Percentiles rank a stretch among this genome's conserved stretches.
These are phyloP conservation scores for Copromyces sp. DNA, from an alignment of 495 filamentous ascomycete genomes.

Conservation along the genomic window DNA sequence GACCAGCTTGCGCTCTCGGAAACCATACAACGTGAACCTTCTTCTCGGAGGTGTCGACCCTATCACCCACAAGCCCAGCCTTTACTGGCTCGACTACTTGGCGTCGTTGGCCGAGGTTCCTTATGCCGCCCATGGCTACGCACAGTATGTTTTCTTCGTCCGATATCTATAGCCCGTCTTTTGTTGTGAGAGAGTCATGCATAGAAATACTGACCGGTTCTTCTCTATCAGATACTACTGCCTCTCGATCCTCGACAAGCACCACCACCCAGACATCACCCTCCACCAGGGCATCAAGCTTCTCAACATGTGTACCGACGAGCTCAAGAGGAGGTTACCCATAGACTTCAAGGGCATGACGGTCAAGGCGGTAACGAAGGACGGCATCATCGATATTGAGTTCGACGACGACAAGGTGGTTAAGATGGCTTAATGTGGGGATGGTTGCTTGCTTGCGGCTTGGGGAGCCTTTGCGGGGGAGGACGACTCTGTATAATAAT, in stretches of 20 bases:
- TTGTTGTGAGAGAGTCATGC: background rate
- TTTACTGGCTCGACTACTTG: slow-evolving; percentile 98
- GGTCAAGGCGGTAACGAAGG: slow-evolving; percentile 89
- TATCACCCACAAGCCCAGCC: slow-evolving; percentile 71
- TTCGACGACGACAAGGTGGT: slow-evolving; percentile 71
- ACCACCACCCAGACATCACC: slow-evolving; percentile 87
- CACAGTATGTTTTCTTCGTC: slow-evolving; percentile 56
- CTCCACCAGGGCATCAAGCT: slow-evolving; percentile 84
- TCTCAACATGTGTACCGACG: slow-evolving; percentile 86
- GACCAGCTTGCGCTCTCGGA: slow-evolving; percentile 75
- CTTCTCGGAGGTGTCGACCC: slow-evolving; percentile 86
- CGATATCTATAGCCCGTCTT: background rate
- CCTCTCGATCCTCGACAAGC: slow-evolving; percentile 92
- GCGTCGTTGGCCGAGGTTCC: slow-evolving; percentile 78
- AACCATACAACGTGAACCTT: slow-evolving; percentile 92
- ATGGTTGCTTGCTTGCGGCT: background rate
- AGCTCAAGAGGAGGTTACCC: slow-evolving; percentile 89
- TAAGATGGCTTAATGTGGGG: slow-evolving; percentile 44
- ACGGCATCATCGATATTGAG: slow-evolving; percentile 71
- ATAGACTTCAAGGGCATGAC: slow-evolving; percentile 95
- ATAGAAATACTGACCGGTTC: slow-evolving; percentile 7
- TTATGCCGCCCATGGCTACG: slow-evolving; percentile 96
- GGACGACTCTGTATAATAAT: slow-evolving; percentile 19
- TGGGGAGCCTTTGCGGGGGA: slow-evolving; percentile 6
- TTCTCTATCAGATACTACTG: slow-evolving; percentile 62